phyloP scores from a whole-genome alignment of 495 filamentous ascomycete genomes.

The Trichoderma reesei region DNA sequence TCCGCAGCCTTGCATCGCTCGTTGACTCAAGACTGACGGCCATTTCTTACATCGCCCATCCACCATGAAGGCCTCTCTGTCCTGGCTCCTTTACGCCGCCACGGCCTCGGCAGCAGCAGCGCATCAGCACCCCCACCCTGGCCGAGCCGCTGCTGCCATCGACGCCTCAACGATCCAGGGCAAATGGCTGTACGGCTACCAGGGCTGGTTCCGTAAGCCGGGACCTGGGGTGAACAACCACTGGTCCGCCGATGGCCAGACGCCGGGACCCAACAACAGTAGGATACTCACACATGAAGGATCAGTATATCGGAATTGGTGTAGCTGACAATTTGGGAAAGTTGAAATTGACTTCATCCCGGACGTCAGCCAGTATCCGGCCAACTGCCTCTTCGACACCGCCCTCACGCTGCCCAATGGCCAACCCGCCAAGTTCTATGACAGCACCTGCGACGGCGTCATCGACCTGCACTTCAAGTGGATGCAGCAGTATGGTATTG shows the following conservation, averaged over 20 bases:
- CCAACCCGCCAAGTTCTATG: constrained; percentile 20
- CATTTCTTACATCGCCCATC: neutral
- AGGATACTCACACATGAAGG: neutral
- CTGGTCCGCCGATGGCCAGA: constrained; percentile 16
- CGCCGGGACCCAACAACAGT: constrained; percentile 9
- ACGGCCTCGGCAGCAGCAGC: neutral
- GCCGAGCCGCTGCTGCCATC: constrained; percentile 14
- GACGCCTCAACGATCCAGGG: constrained; percentile 21
- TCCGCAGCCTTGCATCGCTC: neutral
- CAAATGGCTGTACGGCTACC: constrained; percentile 24
- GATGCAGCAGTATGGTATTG: constrained; percentile 25
- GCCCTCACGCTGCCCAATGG: constrained; percentile 20
- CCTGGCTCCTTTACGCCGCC: neutral
- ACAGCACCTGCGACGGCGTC: constrained; percentile 24
- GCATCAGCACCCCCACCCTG: neutral
- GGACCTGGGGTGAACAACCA: neutral
- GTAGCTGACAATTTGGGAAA: constrained; percentile 9
- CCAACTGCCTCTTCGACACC: constrained; percentile 25
- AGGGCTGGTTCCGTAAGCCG: constrained; percentile 26
- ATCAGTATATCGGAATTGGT: neutral
- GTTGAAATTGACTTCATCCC: constrained; percentile 25
- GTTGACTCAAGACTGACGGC: neutral
- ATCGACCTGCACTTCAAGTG: constrained; percentile 25
- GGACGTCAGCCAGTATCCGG: constrained; percentile 21
- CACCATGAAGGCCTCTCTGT: constrained; percentile 2